A percentile compares a stretch with the other conserved stretches of the same genome.
Conservation (phyloP, 2,329 filamentous ascomycete genomes). For the Xylariales sp. region DNA sequence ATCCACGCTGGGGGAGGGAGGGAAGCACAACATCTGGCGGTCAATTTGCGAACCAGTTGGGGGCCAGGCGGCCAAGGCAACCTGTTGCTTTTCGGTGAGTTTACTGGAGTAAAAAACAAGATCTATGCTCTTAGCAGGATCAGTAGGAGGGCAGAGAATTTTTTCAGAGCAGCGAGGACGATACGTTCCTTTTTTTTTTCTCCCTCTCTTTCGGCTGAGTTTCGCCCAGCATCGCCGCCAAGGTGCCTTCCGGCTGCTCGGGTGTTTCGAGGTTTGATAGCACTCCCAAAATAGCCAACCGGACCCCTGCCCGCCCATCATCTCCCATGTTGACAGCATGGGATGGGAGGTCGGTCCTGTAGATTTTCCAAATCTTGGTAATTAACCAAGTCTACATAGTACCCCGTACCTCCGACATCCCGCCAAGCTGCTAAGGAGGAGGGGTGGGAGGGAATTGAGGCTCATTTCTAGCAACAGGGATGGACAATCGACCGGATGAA, state of each 20-base stretch:
- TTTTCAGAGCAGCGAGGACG: neutral
- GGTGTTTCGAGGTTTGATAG: too few relatives aligned
- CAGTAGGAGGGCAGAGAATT: neutral
- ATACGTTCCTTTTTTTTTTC: neutral
- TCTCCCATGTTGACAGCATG: too few relatives aligned
- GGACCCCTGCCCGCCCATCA: too few relatives aligned
- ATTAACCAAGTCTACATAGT: neutral
- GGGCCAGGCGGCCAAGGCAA: conserved; percentile 6
- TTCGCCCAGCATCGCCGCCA: too few relatives aligned
- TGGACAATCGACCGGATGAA: neutral
- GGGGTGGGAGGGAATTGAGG: conserved; percentile 1
- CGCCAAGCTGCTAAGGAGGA: neutral
- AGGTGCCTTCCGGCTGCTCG: too few relatives aligned
- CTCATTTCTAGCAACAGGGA: conserved; percentile 5
- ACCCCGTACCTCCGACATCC: neutral
- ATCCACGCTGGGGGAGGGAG: too few relatives aligned
- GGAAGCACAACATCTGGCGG: too few relatives aligned
- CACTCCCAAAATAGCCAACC: too few relatives aligned
- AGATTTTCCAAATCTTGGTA: too few relatives aligned
- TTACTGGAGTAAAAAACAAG: conserved; percentile 3
- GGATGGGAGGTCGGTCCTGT: too few relatives aligned
- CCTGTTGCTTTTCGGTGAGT: neutral
- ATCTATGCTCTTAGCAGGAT: neutral
- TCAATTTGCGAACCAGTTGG: conserved; percentile 6
- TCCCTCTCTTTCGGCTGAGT: neutral